Percentiles rank a stretch among this genome's conserved stretches.
phyloP scores from a whole-genome alignment of 2,329 filamentous ascomycete genomes.

The Cladosporium oxysporum region DNA sequence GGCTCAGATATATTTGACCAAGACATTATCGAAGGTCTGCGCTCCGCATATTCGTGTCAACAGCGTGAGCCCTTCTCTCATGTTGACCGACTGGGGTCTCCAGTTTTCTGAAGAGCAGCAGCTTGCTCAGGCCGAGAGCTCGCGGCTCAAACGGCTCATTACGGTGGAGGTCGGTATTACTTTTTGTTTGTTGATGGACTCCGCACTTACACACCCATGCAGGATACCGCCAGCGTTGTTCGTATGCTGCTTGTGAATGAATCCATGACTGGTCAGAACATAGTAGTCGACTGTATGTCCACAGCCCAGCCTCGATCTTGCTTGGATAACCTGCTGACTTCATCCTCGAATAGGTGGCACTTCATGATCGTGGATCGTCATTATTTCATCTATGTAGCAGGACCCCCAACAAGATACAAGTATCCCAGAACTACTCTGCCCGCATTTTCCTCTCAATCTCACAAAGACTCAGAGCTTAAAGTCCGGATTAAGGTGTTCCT shows the following conservation, averaged over 20 bases:
- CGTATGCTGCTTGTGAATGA: background rate
- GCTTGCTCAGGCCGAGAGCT: background rate
- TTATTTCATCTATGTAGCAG: background rate
- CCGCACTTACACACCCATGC: background rate
- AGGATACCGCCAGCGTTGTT: background rate
- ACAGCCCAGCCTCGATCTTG: background rate
- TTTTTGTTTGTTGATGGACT: too few relatives aligned
- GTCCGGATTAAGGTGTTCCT: constrained; percentile 14
- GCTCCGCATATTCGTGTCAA: background rate
- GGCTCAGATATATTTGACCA: background rate
- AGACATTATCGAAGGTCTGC: background rate
- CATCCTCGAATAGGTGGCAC: background rate
- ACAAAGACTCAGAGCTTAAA: constrained; percentile 8
- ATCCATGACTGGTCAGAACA: constrained; percentile 1
- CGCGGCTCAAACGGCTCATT: background rate
- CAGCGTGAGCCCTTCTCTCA: constrained; percentile 1
- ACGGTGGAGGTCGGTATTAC: background rate
- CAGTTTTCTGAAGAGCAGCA: constrained; percentile 1
- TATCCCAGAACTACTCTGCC: background rate
- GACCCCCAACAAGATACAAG: background rate
- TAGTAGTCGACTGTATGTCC: background rate
- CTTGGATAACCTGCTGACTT: background rate
- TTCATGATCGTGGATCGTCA: background rate
- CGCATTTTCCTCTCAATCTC: background rate
- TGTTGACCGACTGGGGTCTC: constrained; percentile 1